Base-by-base conservation (phyloP, 2,329 filamentous ascomycete species). In the Cercospora zeina region DNA sequence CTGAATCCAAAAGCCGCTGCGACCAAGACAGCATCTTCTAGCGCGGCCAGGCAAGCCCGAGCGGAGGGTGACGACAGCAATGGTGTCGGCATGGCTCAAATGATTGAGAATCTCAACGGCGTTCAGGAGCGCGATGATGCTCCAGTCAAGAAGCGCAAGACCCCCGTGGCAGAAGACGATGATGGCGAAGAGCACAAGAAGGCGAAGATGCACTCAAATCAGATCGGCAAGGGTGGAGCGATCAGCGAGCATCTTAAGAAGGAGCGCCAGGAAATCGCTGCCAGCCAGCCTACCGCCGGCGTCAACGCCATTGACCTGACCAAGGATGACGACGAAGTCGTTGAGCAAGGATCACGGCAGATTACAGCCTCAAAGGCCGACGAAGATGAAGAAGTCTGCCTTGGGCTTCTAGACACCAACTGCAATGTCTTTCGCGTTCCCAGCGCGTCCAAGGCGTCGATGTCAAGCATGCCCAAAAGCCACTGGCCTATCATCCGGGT, bases 21-120 rank as follows among this genome's bases (percentile, higher is more conserved):
- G 21, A 54, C 30, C 34, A 65, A 59, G 10, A 24, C 57, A 14
- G 24, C 13, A 53, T 10, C 59, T 16, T 31, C 36, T 13, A 13
- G 42, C 30, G 42, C 42, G 51, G 16, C 47, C 16, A 58, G 31
- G 36, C 56, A 37, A 62, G 30, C 54, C 49, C 54, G 27, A 39
- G 13, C 19, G 31, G n/a, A 33, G 13, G 51, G n/a, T 8, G 11
- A 50, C 16, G 39, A 50, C 13, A 36, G 51, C 27, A 27, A 21
- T 27, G 54, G 57, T 7, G 21, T 59, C 14, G 83, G 85, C 27
- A 82, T 85, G 67, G 81, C 82, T 9, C 77, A 78, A 59, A 85
- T 92, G 78, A 85, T 96, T 50, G 90, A 96, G 74, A 84, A 86
- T 33, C 81, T 92, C 73, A 90, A 93, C 73, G 87, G 88, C 67